Evolutionary conservation across 2,329 filamentous ascomycete species (phyloP).

Genomic region (Colletotrichum eremochloae): DNA sequence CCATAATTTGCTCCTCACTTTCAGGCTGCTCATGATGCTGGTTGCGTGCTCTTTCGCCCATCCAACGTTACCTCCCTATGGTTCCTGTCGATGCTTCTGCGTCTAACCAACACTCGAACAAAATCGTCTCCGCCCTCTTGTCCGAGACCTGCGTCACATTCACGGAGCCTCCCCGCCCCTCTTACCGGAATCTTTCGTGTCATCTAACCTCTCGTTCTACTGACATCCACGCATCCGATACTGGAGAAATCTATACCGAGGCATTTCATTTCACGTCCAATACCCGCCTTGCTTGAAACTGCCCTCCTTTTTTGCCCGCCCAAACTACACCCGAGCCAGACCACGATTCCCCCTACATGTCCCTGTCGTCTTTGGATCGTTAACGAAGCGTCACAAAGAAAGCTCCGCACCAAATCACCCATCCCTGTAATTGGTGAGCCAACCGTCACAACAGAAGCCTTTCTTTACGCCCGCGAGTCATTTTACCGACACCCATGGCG

Average conservation of each 20-base stretch:
- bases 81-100: constrained; percentile 7
- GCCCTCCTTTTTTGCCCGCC: constrained; percentile 8
- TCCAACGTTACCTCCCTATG: constrained; percentile 7
- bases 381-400: constrained; percentile 6
- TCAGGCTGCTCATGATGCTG: neutral
- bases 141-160: constrained; percentile 22
- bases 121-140: neutral
- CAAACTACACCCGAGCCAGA: constrained; percentile 18
- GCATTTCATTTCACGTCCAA: constrained; percentile 14
- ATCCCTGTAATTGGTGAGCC: constrained; percentile 29
- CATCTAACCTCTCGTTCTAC: constrained; percentile 24
- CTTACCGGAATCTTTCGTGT: constrained; percentile 39
- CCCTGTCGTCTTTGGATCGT: constrained; percentile 16
- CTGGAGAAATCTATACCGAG: constrained; percentile 4
- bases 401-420: constrained; percentile 18
- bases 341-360: constrained; percentile 15
- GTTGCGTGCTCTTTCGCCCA: neutral
- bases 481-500: constrained; percentile 24
- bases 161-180: constrained; percentile 21
- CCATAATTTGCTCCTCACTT: constrained; percentile 3
- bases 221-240: constrained; percentile 2
- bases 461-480: constrained; percentile 35
- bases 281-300: neutral
- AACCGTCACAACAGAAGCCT: constrained; percentile 22
- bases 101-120: neutral